Evolutionary conservation across 495 filamentous ascomycete species (phyloP).

Genomic region (Cenococcum geophilum): DNA sequence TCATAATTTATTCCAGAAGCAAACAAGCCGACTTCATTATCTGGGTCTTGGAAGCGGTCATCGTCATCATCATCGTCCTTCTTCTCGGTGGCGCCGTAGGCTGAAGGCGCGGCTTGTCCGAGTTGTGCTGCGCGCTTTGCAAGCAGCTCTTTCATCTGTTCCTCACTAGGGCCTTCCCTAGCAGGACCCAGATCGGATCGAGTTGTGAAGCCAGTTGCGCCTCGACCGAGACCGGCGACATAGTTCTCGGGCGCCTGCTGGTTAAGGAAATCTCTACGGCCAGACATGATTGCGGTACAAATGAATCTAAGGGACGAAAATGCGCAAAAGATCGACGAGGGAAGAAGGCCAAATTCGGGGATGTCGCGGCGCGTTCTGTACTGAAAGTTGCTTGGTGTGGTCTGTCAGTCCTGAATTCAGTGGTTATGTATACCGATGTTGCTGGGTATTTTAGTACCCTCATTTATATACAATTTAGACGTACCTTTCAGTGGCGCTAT

Average conservation of each 20-base stretch:
- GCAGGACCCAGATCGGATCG: slow-evolving; percentile 94
- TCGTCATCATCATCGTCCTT: slow-evolving; percentile 71
- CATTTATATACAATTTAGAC: too few relatives aligned
- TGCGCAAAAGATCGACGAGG: too few relatives aligned
- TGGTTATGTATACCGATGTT: too few relatives aligned
- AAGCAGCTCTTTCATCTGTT: slow-evolving; percentile 95
- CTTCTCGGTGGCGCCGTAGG: slow-evolving; percentile 71
- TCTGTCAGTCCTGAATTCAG: too few relatives aligned
- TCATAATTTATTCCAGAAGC: slow-evolving; percentile 82
- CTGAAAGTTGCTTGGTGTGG: too few relatives aligned
- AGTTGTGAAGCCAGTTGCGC: slow-evolving; percentile 96
- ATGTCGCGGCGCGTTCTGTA: too few relatives aligned
- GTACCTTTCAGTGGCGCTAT: too few relatives aligned
- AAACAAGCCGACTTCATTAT: slow-evolving; percentile 94
- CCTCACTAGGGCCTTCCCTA: slow-evolving; percentile 91
- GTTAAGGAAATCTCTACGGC: slow-evolving; percentile 82
- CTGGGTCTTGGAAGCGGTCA: slow-evolving; percentile 87
- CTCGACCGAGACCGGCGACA: slow-evolving; percentile 93
- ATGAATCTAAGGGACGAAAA: background rate
- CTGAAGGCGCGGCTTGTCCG: slow-evolving; percentile 70
- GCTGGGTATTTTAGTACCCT: too few relatives aligned
- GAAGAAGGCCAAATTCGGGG: too few relatives aligned
- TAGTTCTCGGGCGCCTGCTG: slow-evolving; percentile 96
- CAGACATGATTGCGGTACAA: slow-evolving; percentile 44
- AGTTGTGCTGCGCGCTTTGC: slow-evolving; percentile 83